Percentiles rank a stretch among this genome's conserved stretches.
These are phyloP conservation scores for Trichoderma aggressivum DNA, from an alignment of 2,329 filamentous ascomycete species.

Conservation along the genomic window DNA sequence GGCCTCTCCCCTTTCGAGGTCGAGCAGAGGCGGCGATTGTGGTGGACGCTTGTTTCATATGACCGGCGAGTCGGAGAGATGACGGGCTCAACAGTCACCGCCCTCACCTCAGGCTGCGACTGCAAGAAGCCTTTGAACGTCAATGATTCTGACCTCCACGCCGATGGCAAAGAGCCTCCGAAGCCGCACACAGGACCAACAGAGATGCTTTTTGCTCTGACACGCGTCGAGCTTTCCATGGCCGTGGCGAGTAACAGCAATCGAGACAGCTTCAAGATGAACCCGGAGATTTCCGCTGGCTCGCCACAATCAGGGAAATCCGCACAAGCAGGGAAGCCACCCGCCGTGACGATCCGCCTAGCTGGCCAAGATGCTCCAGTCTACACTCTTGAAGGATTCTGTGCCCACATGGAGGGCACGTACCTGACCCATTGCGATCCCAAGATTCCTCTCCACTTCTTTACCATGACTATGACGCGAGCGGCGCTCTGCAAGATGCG, in stretches of 20 bases:
- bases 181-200: constrained; percentile 49
- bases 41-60: constrained; percentile 69
- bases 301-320: constrained; percentile 24
- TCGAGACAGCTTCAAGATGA: constrained; percentile 35
- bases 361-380: constrained; percentile 48
- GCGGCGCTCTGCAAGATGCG: constrained; percentile 56
- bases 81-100: constrained; percentile 55
- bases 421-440: constrained; percentile 56
- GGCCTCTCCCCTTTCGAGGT: constrained; percentile 57
- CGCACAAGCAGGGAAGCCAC: constrained; percentile 22
- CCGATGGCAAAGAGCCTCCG: constrained; percentile 54
- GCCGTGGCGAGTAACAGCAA: constrained; percentile 48
- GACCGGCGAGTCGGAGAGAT: constrained; percentile 68
- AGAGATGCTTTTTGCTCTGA: constrained; percentile 59
- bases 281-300: constrained; percentile 28
- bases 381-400: constrained; percentile 52
- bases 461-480: constrained; percentile 56
- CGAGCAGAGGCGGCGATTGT: constrained; percentile 67
- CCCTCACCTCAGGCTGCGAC: constrained; percentile 51
- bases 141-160: constrained; percentile 58
- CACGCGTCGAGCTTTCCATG: constrained; percentile 55
- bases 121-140: constrained; percentile 58
- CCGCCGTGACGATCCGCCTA: constrained; percentile 38
- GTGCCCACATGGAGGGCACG: constrained; percentile 52
- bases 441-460: constrained; percentile 57